Conservation (phyloP, 2,329 filamentous ascomycete species). For the Penicillium vulpinum region DNA sequence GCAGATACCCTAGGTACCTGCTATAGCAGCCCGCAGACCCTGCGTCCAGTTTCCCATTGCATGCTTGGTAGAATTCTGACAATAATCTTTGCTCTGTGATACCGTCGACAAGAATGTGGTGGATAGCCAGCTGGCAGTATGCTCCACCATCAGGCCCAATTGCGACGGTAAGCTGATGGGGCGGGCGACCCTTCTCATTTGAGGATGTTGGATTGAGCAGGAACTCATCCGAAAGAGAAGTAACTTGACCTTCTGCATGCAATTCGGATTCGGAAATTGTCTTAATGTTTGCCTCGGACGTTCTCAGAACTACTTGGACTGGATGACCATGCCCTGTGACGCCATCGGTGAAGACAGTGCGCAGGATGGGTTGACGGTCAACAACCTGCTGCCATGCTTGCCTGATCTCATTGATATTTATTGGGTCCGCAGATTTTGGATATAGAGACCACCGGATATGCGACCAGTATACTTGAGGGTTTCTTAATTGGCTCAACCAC, state of each 20-base stretch:
- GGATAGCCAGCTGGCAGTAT: slow-evolving; percentile 5
- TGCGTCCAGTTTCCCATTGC: neutral
- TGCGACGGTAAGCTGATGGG: slow-evolving; percentile 3
- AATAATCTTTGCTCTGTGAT: neutral
- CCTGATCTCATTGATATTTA: neutral
- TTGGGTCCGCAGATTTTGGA: neutral
- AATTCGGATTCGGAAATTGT: no score
- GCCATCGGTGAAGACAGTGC: neutral
- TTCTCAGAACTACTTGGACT: neutral
- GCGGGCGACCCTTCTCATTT: neutral
- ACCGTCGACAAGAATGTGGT: neutral
- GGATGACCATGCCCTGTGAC: neutral
- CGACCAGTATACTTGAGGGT: slow-evolving; percentile 9
- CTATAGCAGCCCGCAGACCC: no score
- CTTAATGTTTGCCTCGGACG: neutral
- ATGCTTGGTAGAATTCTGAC: neutral
- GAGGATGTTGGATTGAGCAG: no score
- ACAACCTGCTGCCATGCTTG: slow-evolving; percentile 7
- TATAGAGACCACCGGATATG: slow-evolving; percentile 1
- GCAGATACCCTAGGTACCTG: neutral
- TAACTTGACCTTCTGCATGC: no score
- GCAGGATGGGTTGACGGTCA: slow-evolving; percentile 2
- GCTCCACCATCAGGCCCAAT: neutral
- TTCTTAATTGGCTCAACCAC: slow-evolving; percentile 15
- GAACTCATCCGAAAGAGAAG: no score